These are phyloP conservation scores for Tubosaeta sp. DNA, from an alignment of 768 basidiomycete genomes.

Conservation along the genomic window DNA sequence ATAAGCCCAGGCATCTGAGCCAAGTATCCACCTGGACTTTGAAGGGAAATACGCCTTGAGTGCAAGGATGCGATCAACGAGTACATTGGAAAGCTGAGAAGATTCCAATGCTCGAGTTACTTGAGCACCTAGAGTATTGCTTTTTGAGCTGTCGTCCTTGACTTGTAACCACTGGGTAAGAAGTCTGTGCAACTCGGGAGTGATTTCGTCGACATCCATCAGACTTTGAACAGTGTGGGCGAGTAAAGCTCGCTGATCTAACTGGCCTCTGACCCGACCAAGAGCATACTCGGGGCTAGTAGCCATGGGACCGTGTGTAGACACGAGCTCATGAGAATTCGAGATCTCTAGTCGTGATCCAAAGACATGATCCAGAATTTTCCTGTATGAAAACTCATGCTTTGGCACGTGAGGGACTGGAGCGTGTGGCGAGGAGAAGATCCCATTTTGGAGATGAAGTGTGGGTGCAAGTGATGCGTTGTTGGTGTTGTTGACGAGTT, in stretches of 20 bases:
- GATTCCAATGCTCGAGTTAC: constrained; percentile 50
- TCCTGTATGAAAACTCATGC: constrained; percentile 89
- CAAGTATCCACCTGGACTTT: constrained; percentile 91
- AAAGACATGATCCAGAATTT: constrained; percentile 80
- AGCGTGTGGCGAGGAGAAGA: constrained; percentile 22
- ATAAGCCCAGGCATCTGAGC: constrained; percentile 97
- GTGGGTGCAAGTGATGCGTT: constrained; percentile 37
- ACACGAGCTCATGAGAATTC: constrained; percentile 75
- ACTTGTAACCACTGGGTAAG: constrained; percentile 77
- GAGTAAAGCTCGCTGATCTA: constrained; percentile 72
- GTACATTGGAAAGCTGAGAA: constrained; percentile 34
- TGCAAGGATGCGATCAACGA: constrained; percentile 54
- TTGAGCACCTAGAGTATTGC: constrained; percentile 52
- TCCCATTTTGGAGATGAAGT: constrained; percentile 45
- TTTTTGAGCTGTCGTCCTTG: constrained; percentile 67
- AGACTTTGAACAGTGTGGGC: constrained; percentile 60
- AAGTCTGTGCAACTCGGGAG: constrained; percentile 59
- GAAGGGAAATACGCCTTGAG: constrained; percentile 61
- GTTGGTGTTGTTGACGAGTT: constrained; percentile 45
- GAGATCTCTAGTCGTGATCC: constrained; percentile 73
- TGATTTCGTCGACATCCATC: constrained; percentile 47
- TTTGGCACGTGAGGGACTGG: constrained; percentile 69
- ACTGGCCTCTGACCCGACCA: constrained; percentile 80
- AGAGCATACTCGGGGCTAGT: constrained; percentile 95
- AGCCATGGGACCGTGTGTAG: constrained; percentile 65